Conservation (phyloP, 2,329 filamentous ascomycete genomes). For the Dactylellina parvicollis region DNA sequence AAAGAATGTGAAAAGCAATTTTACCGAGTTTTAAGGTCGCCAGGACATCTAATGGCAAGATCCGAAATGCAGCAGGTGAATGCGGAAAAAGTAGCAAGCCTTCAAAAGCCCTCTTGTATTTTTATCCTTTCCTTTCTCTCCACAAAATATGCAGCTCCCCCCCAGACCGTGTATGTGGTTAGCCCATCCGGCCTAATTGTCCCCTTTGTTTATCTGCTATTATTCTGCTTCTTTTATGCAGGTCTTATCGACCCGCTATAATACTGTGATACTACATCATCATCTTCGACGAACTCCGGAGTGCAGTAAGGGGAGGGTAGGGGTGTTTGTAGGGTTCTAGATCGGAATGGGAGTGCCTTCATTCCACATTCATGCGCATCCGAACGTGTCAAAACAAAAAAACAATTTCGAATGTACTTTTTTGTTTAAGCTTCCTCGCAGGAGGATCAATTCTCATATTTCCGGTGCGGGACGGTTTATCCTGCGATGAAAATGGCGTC, state of each 20-base stretch:
- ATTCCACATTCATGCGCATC: conserved; percentile 5
- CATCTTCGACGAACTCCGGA: not conserved
- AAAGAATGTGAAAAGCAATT: conserved; percentile 35
- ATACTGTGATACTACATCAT: not conserved
- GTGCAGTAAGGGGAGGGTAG: conserved; percentile 21
- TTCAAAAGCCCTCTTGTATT: not conserved
- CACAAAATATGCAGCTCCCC: not conserved
- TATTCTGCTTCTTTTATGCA: not conserved
- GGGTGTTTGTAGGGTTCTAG: too few species aligned
- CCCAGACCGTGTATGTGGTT: not conserved
- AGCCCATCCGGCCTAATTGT: not conserved
- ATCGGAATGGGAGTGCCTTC: conserved; percentile 6
- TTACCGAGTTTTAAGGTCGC: too few species aligned
- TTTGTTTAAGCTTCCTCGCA: not conserved
- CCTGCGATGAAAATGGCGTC: not conserved
- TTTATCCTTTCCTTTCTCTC: not conserved
- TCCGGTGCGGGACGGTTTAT: conserved; percentile 36
- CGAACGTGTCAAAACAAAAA: not conserved
- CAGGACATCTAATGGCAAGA: conserved; percentile 18
- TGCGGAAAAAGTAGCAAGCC: not conserved
- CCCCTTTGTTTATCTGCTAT: conserved; percentile 7
- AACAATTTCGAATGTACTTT: not conserved
- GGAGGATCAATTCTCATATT: conserved; percentile 4
- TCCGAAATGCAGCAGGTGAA: conserved; percentile 44
- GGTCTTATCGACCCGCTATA: not conserved